These are phyloP conservation scores for Paraphaeosphaeria sporulosa DNA, from an alignment of 2,329 filamentous ascomycete species.

Conservation along the genomic window DNA sequence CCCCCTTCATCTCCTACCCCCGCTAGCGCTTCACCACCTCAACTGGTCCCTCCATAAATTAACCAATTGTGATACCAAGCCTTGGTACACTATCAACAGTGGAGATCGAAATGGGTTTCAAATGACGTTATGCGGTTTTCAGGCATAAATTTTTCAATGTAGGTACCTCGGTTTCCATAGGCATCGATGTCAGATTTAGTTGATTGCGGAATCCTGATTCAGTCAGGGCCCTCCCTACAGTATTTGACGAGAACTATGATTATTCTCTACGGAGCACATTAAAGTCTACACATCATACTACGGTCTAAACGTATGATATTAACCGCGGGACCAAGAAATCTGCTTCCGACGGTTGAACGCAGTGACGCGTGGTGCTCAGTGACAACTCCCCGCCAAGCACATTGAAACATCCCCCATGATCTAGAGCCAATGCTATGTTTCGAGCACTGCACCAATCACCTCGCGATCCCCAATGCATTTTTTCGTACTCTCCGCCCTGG, in stretches of 20 bases:
- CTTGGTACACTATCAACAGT: neutral
- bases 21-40: conserved; percentile 7
- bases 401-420: conserved; percentile 4
- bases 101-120: neutral
- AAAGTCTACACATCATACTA: neutral
- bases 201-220: neutral
- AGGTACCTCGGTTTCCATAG: too few species aligned
- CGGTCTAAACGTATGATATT: too few species aligned
- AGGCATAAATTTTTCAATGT: neutral
- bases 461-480: neutral
- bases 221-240: neutral
- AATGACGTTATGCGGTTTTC: neutral
- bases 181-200: too few species aligned
- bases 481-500: neutral
- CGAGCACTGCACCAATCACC: neutral
- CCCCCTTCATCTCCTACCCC: conserved; percentile 9
- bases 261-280: neutral
- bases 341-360: neutral
- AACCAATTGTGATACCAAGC: neutral
- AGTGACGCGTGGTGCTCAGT: neutral
- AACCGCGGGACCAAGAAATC: too few species aligned
- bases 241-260: neutral
- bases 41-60: neutral
- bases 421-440: conserved; percentile 2
- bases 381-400: neutral